Percentiles rank a stretch among this genome's conserved stretches.
phyloP scores from a whole-genome alignment of 1,284 basidiomycete genomes.

The Malassezia caprae region DNA sequence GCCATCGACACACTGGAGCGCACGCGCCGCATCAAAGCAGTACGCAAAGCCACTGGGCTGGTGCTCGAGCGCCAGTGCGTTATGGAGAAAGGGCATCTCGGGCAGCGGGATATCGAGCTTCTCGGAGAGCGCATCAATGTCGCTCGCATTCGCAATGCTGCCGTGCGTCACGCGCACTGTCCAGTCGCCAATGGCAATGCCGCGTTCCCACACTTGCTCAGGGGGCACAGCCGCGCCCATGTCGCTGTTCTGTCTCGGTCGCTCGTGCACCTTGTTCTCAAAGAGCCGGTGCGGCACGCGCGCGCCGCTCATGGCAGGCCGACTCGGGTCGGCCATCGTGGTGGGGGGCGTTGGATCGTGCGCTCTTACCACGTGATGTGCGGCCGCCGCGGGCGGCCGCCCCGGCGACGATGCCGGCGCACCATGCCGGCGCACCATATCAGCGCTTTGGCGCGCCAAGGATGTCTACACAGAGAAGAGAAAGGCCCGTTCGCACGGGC shows the following conservation, averaged over 20 bases:
- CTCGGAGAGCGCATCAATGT: constrained; percentile 56
- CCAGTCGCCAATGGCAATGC: constrained; percentile 38
- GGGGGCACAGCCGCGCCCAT: neutral
- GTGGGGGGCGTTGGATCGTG: neutral
- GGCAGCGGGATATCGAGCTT: constrained; percentile 73
- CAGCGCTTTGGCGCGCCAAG: neutral
- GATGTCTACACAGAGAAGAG: neutral
- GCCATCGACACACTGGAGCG: constrained; percentile 62
- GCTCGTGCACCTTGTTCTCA: neutral
- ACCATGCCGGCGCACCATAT: neutral
- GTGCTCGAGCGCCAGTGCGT: constrained; percentile 59
- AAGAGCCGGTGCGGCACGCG: constrained; percentile 1
- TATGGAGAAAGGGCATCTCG: constrained; percentile 94
- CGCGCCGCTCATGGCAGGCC: neutral
- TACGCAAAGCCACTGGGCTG: constrained; percentile 59
- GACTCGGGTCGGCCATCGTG: neutral
- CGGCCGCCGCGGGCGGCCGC: no score
- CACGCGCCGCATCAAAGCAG: constrained; percentile 61
- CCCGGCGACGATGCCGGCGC: no score
- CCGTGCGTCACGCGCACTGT: constrained; percentile 31
- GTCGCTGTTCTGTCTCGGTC: neutral
- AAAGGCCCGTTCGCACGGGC: neutral
- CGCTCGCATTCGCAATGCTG: constrained; percentile 41
- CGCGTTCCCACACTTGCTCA: constrained; percentile 17
- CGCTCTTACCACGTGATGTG: neutral